phyloP scores from a whole-genome alignment of 75 land plant genomes.

The Pinus taeda region DNA sequence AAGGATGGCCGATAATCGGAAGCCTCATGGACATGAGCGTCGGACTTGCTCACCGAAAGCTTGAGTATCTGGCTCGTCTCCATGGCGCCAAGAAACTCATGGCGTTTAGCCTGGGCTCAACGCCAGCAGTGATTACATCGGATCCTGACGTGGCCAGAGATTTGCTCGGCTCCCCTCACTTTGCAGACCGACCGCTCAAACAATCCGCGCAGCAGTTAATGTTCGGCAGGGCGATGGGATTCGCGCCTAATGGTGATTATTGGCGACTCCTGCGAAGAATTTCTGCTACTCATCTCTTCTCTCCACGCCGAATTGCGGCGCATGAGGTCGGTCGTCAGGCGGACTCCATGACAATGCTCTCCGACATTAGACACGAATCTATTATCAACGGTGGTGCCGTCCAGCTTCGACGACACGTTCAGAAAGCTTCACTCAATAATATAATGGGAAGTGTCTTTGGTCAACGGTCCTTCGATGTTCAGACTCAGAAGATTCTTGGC shows the following conservation, averaged over 20 bases:
- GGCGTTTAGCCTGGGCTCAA: constrained; percentile 54
- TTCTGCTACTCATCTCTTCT: constrained; percentile 59
- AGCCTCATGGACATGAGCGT: constrained; percentile 22
- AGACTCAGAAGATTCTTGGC: constrained; percentile 26
- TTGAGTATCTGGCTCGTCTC: constrained; percentile 27
- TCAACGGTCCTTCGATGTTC: constrained; percentile 21
- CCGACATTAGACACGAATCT: background rate
- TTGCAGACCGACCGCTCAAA: constrained; percentile 71
- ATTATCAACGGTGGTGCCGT: constrained; percentile 3
- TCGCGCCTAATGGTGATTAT: constrained; percentile 69
- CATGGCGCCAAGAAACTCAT: constrained; percentile 39
- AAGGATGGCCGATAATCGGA: constrained; percentile 49
- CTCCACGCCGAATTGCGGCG: constrained; percentile 39
- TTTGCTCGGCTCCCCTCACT: constrained; percentile 43
- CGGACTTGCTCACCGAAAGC: constrained; percentile 40
- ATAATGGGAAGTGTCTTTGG: constrained; percentile 80
- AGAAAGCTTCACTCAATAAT: constrained; percentile 61
- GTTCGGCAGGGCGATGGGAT: constrained; percentile 72
- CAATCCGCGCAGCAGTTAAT: constrained; percentile 68
- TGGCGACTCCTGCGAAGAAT: constrained; percentile 64
- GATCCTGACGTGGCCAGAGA: constrained; percentile 61
- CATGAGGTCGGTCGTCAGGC: constrained; percentile 20
- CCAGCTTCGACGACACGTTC: constrained; percentile 34
- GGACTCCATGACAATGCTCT: constrained; percentile 28
- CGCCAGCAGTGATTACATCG: constrained; percentile 43